These are phyloP conservation scores for Pseudocercospora vitis DNA, from an alignment of 2,329 filamentous ascomycete species.

Conservation along the genomic window DNA sequence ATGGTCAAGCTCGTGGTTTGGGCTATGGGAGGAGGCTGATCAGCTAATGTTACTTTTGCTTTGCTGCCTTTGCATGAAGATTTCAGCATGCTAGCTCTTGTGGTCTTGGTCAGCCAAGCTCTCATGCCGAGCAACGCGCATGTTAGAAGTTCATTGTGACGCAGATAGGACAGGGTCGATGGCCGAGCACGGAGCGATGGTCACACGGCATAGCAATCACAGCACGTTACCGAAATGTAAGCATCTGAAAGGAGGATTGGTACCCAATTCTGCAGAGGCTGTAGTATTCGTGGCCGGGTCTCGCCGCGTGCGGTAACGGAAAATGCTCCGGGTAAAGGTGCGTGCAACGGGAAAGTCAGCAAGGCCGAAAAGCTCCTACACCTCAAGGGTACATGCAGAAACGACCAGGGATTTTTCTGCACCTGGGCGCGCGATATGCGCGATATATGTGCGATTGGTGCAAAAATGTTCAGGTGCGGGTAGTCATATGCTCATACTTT, in stretches of 20 bases:
- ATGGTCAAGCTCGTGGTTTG: background rate
- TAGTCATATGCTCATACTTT: background rate
- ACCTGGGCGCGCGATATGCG: background rate
- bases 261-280: background rate
- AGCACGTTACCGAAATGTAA: background rate
- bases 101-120: too few species aligned
- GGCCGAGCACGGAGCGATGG: background rate
- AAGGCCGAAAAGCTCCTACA: background rate
- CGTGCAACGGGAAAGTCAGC: background rate
- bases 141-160: background rate
- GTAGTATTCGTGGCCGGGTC: too few species aligned
- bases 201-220: background rate
- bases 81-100: too few species aligned
- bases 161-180: background rate
- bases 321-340: background rate
- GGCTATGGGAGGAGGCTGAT: too few species aligned
- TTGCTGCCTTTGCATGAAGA: too few species aligned
- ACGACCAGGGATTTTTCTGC: background rate
- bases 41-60: too few species aligned
- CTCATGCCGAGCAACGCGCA: background rate
- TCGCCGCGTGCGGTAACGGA: background rate
- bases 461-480: background rate
- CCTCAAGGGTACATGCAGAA: background rate
- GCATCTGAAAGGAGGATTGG: background rate
- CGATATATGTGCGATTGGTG: background rate